Percentiles rank a stretch among this genome's conserved stretches.
phyloP scores from a whole-genome alignment of 306 rosid genomes.

The Betula pendula region DNA sequence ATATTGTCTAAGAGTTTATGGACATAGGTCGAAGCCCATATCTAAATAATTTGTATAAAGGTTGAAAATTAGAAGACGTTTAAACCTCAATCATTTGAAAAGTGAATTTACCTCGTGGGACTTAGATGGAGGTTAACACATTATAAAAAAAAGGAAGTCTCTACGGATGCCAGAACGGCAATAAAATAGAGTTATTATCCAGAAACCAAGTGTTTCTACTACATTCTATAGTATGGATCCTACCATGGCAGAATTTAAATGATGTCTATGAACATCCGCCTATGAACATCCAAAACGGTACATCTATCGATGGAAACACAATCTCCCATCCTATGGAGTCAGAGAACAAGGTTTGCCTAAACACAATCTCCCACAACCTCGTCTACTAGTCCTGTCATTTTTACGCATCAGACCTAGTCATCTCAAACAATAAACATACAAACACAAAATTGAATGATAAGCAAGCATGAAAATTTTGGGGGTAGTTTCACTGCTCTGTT shows the following conservation, averaged over 20 bases:
- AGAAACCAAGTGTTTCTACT: background rate
- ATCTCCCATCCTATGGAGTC: background rate
- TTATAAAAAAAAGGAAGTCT: background rate
- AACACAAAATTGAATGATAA: background rate
- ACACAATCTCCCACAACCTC: background rate
- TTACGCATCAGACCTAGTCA: background rate
- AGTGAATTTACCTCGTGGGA: background rate
- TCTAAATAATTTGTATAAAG: background rate
- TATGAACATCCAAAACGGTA: background rate
- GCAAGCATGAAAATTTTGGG: too few relatives aligned
- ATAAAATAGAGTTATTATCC: background rate
- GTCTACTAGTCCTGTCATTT: background rate
- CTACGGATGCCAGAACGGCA: background rate
- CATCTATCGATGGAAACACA: background rate
- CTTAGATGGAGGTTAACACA: background rate
- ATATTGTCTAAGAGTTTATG: background rate
- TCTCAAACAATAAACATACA: background rate
- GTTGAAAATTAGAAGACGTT: background rate
- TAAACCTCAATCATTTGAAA: background rate
- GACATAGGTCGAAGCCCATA: background rate
- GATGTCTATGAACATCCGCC: background rate
- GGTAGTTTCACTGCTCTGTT: too few relatives aligned
- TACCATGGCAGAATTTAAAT: background rate
- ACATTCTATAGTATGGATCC: background rate
- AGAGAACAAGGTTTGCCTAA: background rate